Evolutionary conservation across 768 basidiomycete genomes (phyloP).

Genomic region (Strobilomyces dryophilus): DNA sequence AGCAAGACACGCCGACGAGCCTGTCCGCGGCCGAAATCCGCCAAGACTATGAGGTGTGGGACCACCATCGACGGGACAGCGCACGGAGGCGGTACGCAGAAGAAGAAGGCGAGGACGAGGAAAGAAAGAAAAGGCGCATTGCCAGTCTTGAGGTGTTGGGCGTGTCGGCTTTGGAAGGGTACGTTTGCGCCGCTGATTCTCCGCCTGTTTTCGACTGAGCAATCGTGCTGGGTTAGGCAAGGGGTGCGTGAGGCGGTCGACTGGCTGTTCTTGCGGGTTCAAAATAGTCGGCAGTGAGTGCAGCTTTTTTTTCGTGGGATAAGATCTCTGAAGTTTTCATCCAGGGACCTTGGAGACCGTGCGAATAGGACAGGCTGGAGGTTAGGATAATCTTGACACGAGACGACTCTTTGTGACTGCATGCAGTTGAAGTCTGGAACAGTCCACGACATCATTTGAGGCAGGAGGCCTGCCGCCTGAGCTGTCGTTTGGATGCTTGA

Average conservation of each 20-base stretch:
- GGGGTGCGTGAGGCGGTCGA: constrained; percentile 89
- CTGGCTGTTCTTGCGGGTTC: constrained; percentile 92
- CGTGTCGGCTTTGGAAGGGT: constrained; percentile 90
- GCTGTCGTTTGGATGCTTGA: no score
- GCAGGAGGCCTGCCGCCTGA: no score
- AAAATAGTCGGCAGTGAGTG: constrained; percentile 72
- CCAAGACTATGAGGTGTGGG: constrained; percentile 85
- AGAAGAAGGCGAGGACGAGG: constrained; percentile 42
- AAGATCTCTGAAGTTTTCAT: neutral
- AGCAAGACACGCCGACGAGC: constrained; percentile 81
- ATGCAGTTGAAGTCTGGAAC: neutral
- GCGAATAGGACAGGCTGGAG: constrained; percentile 10
- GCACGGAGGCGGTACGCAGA: constrained; percentile 52
- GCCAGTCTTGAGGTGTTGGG: constrained; percentile 89
- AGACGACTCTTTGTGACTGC: neutral
- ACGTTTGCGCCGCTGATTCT: constrained; percentile 15
- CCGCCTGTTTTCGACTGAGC: neutral
- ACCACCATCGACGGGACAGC: constrained; percentile 69
- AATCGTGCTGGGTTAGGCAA: constrained; percentile 47
- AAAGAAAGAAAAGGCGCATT: constrained; percentile 48
- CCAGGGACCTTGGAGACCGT: constrained; percentile 19
- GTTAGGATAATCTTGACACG: neutral
- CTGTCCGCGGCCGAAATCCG: constrained; percentile 89
- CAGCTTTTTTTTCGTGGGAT: neutral
- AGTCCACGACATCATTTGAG: no score